Evolutionary conservation across 306 rosid genomes (phyloP), one percentile per base, ranked within the genome.

Genomic region (Comarum palustre): DNA sequence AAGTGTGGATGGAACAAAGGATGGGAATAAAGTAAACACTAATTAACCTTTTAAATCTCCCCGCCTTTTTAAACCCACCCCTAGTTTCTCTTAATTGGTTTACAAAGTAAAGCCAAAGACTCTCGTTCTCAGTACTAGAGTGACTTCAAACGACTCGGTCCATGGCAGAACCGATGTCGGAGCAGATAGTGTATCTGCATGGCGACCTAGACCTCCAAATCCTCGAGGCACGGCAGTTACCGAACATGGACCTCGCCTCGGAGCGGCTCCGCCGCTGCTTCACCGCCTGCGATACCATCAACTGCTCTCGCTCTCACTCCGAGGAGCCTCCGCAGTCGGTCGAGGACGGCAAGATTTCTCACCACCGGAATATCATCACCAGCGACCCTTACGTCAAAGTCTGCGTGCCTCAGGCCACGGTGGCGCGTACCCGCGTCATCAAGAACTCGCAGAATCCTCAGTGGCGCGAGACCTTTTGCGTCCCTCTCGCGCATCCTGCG

Each of bases 371-470:
- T n/a, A 85, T 93, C 36, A 81, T 85, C 59, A 83, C 91, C 69
- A 91, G 92, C 51, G 97, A 94, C 66, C 84, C 97, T 0, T 94
- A 94, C 80, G 97, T 94, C 55, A 76, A 88, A 16, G 97, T 94
- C 38, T 0, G 3, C 5, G 93, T 91, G 6, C 97, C 97, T 2
- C 92, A 94, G 55, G 86, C 90, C 38, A 91, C 95, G 8, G 89
- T 94, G 24, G 97, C 99, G 0, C 90, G 99, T 47, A 89, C 99
- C 41, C 91, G 97, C 42, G 99, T 94, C 34, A 73, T 94, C 0
- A 88, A 87, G 73, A 94, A 94, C 71, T 27, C 91, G 7, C 87
- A 54, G 25, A 75, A 57, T 42, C 99, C 99, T 32, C 1, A 0
- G 6, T 94, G 99, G 99, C 17, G 86, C 22, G 95, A 88, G 75